Percentiles rank a stretch among this genome's conserved stretches.
These are phyloP conservation scores for Botryotinia convoluta DNA, from an alignment of 2,329 filamentous ascomycete species.

Conservation along the genomic window DNA sequence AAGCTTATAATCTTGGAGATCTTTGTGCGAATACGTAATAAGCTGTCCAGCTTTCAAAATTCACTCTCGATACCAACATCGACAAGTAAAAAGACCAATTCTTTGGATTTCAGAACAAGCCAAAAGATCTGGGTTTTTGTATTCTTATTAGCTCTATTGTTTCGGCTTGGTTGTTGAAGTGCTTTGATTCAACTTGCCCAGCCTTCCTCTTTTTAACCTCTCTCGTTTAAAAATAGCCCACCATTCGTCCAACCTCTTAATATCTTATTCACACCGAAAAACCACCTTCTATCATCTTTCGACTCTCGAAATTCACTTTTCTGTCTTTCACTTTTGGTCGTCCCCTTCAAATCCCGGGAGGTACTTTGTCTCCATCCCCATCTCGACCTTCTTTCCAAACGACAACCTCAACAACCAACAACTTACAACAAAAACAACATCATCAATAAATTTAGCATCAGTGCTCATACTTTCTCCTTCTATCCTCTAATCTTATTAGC, in stretches of 20 bases:
- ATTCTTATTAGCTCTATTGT: neutral
- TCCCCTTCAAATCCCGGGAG: neutral
- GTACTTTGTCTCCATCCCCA: neutral
- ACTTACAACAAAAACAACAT: neutral
- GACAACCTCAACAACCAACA: neutral
- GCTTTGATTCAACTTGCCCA: constrained; percentile 7
- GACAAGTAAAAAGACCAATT: neutral
- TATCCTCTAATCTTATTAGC: neutral
- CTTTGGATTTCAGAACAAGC: neutral
- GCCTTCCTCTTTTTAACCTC: constrained; percentile 15
- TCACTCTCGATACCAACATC: neutral
- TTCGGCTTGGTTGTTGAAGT: neutral
- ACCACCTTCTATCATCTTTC: neutral
- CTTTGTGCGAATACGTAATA: neutral
- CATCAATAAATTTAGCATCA: constrained; percentile 19
- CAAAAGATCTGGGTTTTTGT: neutral
- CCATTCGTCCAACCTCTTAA: constrained; percentile 17
- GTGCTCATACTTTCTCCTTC: neutral
- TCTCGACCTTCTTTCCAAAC: neutral
- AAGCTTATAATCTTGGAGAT: neutral
- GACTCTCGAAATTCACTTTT: constrained; percentile 12
- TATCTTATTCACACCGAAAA: constrained; percentile 13
- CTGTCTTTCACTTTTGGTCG: neutral
- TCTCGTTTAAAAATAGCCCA: constrained; percentile 14
- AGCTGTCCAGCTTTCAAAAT: neutral